Evolutionary conservation across 2,329 filamentous ascomycete genomes (phyloP).

Genomic region (Delphinella strobiligena): DNA sequence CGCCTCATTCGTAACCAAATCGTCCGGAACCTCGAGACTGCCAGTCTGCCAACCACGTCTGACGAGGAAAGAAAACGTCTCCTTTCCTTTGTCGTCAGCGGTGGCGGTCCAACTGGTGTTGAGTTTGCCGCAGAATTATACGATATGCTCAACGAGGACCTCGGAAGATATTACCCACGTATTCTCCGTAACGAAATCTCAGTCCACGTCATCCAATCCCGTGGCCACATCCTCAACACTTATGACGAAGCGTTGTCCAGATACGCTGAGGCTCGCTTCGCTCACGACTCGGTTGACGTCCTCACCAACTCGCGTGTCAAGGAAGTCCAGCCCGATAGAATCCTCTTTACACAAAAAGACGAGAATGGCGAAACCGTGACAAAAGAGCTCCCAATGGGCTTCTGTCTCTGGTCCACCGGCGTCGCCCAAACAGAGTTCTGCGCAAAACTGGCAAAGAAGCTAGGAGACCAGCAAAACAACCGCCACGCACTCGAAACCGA

Average conservation of each 20-base stretch:
- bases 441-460: constrained; percentile 62
- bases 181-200: constrained; percentile 95
- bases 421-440: constrained; percentile 76
- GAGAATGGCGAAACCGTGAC: constrained; percentile 62
- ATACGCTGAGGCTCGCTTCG: constrained; percentile 84
- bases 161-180: constrained; percentile 70
- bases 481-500: constrained; percentile 89
- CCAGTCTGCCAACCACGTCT: constrained; percentile 81
- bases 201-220: constrained; percentile 90
- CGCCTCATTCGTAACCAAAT: constrained; percentile 79
- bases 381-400: constrained; percentile 90
- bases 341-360: constrained; percentile 75
- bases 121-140: constrained; percentile 96
- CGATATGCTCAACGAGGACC: constrained; percentile 90
- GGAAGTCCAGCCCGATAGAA: constrained; percentile 72
- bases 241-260: constrained; percentile 90
- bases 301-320: constrained; percentile 88
- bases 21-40: constrained; percentile 77
- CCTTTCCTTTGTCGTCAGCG: constrained; percentile 90
- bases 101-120: constrained; percentile 89
- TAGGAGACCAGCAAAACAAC: constrained; percentile 66
- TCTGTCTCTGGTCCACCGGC: constrained; percentile 96
- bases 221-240: constrained; percentile 91
- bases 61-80: constrained; percentile 80
- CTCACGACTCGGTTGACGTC: constrained; percentile 81